A percentile compares a stretch with the other conserved stretches of the same genome.
Evolutionary conservation across 306 rosid species (phyloP).

Genomic region (Canavalia gladiata): DNA sequence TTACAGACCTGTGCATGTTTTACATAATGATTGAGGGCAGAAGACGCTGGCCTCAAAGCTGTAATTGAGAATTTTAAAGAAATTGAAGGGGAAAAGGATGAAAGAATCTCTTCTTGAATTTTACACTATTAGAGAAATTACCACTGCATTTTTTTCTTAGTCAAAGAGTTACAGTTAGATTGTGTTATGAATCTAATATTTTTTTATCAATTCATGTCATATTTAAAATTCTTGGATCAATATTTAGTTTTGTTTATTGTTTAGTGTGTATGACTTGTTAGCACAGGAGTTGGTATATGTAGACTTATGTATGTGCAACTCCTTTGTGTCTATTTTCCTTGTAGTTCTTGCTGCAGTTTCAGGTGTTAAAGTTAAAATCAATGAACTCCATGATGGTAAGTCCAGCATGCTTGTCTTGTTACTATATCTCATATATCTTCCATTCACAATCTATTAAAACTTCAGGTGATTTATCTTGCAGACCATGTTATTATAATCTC

Average conservation of each 20-base stretch:
- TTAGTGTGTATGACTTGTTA: conserved; percentile 3
- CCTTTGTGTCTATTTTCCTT: conserved; percentile 43
- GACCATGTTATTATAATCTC: conserved; percentile 69
- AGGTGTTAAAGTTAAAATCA: conserved; percentile 68
- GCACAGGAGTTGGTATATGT: neutral
- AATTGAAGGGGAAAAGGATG: neutral
- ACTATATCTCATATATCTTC: neutral
- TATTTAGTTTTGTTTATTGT: neutral
- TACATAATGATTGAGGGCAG: neutral
- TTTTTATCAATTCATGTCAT: conserved; percentile 6
- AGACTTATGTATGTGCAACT: conserved; percentile 26
- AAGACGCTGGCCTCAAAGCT: neutral
- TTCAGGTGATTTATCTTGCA: conserved; percentile 54
- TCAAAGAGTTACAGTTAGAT: neutral
- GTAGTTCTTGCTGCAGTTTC: conserved; percentile 87
- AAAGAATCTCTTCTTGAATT: neutral
- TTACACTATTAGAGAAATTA: neutral
- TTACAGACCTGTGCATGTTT: neutral
- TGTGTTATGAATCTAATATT: neutral
- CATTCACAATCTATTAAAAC: conserved; percentile 32
- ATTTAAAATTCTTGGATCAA: conserved; percentile 13
- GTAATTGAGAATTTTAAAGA: no score
- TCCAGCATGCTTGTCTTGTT: conserved; percentile 41
- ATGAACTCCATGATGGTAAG: conserved; percentile 76
- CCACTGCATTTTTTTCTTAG: neutral